phyloP scores from a whole-genome alignment of 208 protist species.

The Porcisia hertigi region DNA sequence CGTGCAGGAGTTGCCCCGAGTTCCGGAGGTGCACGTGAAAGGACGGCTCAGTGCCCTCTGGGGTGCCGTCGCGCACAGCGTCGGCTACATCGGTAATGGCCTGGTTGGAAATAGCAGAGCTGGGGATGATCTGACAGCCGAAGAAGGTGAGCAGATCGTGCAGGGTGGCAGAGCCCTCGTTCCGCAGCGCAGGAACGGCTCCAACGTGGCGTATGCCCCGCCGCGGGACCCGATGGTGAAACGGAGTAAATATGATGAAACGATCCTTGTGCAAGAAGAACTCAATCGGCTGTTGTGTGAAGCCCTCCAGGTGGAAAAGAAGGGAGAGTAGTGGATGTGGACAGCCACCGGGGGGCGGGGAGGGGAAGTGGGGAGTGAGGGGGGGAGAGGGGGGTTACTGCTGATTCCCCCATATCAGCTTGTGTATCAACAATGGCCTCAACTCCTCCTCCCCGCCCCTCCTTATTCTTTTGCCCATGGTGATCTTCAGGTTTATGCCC shows the following conservation, averaged over 20 bases:
- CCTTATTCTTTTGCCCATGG: background rate
- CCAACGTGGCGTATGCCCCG: constrained; percentile 22
- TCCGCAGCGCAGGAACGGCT: constrained; percentile 15
- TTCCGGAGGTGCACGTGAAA: constrained; percentile 38
- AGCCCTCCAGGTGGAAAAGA: constrained; percentile 13
- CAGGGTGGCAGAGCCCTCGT: constrained; percentile 28
- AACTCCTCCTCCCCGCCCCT: background rate
- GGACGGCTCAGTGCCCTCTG: constrained; percentile 38
- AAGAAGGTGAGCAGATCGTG: constrained; percentile 16
- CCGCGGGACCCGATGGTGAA: constrained; percentile 33
- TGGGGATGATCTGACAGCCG: background rate
- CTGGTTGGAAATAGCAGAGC: constrained; percentile 1
- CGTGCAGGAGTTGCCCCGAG: constrained; percentile 38
- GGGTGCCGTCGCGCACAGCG: constrained; percentile 26
- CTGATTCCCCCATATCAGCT: background rate
- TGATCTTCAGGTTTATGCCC: too few species aligned
- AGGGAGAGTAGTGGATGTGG: background rate
- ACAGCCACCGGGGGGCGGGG: background rate
- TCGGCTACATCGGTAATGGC: constrained; percentile 14
- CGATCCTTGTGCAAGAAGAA: constrained; percentile 35
- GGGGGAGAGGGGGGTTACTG: background rate
- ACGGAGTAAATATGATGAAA: constrained; percentile 53
- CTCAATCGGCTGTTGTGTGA: constrained; percentile 30
- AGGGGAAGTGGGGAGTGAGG: background rate
- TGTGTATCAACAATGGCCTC: background rate